A percentile compares a stretch with the other conserved stretches of the same genome.
Evolutionary conservation across 2,329 filamentous ascomycete species (phyloP).

Genomic region (Aureobasidium sp.): DNA sequence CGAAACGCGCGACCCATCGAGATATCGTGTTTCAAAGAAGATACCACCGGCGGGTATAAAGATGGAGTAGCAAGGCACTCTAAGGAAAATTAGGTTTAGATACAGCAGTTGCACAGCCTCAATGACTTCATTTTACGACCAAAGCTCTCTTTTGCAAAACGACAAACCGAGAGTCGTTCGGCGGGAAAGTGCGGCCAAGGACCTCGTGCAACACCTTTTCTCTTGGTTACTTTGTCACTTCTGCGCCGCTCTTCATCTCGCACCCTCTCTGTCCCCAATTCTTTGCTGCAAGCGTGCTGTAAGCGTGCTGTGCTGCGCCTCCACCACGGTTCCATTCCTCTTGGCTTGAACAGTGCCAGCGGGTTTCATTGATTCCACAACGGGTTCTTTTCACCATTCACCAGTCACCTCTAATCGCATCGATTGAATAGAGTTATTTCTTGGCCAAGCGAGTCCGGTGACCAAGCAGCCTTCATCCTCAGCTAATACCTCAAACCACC

Average conservation of each 20-base stretch:
- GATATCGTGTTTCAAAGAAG: not conserved
- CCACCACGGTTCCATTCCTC: conserved; percentile 6
- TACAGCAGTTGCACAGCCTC: conserved; percentile 8
- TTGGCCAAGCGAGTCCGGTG: conserved; percentile 5
- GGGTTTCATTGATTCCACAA: conserved; percentile 15
- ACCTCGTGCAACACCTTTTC: conserved; percentile 3
- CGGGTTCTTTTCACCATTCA: not conserved
- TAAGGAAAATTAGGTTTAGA: conserved; percentile 12
- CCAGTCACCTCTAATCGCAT: not conserved
- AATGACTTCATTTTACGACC: conserved; percentile 5
- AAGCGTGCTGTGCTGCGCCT: conserved; percentile 13
- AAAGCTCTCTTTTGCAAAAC: conserved; percentile 1
- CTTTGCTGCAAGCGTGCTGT: conserved; percentile 12
- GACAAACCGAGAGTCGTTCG: not conserved
- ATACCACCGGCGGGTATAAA: not conserved
- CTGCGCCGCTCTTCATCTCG: conserved; percentile 10
- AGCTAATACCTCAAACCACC: not conserved
- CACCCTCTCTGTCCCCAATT: not conserved
- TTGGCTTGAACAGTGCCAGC: conserved; percentile 14
- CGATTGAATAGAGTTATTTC: conserved; percentile 3
- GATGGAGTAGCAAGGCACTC: not conserved
- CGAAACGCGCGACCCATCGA: not conserved
- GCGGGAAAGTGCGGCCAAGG: not conserved
- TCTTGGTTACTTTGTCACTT: not conserved
- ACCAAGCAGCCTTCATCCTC: not conserved